phyloP scores from a whole-genome alignment of 441 rosid species.

The Populus trichocarpa region DNA sequence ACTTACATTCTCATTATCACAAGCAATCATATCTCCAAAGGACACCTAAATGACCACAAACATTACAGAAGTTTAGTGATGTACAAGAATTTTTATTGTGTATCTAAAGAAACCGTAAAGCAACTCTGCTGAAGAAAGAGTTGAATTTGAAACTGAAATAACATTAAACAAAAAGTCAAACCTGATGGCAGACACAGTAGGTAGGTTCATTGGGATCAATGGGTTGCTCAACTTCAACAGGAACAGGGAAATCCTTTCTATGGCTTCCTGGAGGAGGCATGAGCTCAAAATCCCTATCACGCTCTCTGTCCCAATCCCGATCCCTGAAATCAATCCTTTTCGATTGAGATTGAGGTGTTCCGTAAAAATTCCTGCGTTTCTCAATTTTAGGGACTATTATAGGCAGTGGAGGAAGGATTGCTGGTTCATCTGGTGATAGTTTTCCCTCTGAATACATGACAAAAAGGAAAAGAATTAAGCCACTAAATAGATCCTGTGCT shows the following conservation, averaged over 20 bases:
- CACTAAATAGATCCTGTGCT: neutral
- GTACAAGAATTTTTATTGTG: neutral
- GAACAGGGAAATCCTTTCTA: constrained; percentile 57
- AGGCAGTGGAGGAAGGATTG: constrained; percentile 86
- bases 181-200: constrained; percentile 98
- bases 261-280: constrained; percentile 98
- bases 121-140: constrained; percentile 1
- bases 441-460: constrained; percentile 66
- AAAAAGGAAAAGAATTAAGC: constrained; percentile 9
- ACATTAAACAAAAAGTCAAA: constrained; percentile 26
- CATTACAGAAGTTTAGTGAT: constrained; percentile 12
- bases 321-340: constrained; percentile 79
- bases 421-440: constrained; percentile 82
- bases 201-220: constrained; percentile 98
- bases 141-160: constrained; percentile 7
- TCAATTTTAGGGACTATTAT: constrained; percentile 78
- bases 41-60: constrained; percentile 57
- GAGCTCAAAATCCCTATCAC: constrained; percentile 91
- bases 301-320: constrained; percentile 86
- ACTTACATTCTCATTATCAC: constrained; percentile 97
- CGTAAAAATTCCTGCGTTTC: constrained; percentile 60
- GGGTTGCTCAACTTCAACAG: constrained; percentile 73
- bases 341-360: constrained; percentile 78
- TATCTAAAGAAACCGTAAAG: neutral
- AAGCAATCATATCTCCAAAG: constrained; percentile 99